Percentiles rank a stretch among this genome's conserved stretches.
These are phyloP conservation scores for Ceratocystis ficicola DNA, from an alignment of 2,329 filamentous ascomycete species.

Conservation along the genomic window DNA sequence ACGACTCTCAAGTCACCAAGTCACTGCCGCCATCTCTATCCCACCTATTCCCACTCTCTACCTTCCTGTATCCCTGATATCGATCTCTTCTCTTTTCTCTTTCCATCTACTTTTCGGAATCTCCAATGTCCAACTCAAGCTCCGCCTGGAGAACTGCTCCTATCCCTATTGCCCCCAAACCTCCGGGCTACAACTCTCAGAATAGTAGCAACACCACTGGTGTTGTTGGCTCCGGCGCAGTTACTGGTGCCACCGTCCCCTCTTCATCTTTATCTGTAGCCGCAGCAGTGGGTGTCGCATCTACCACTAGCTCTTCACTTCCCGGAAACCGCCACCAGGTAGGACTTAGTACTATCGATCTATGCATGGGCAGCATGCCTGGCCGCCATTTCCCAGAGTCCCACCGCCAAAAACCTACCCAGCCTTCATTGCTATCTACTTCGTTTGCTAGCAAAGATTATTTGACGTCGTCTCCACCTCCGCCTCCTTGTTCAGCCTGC, in stretches of 20 bases:
- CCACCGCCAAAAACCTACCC: conserved; percentile 1
- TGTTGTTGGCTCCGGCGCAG: conserved; percentile 30
- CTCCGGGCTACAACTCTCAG: conserved; percentile 30
- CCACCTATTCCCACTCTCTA: too few species aligned
- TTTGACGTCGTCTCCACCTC: conserved; percentile 25
- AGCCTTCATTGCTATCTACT: conserved; percentile 24
- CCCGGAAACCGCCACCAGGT: conserved; percentile 31
- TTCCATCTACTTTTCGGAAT: not conserved
- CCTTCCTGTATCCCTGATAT: not conserved
- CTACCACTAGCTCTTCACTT: conserved; percentile 16
- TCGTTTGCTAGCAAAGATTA: conserved; percentile 36
- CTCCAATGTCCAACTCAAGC: conserved; percentile 41
- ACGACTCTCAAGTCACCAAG: not conserved
- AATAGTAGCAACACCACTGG: not conserved
- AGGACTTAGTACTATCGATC: conserved; percentile 38
- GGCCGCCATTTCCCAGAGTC: conserved; percentile 20
- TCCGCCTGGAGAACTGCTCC: conserved; percentile 49
- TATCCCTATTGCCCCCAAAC: conserved; percentile 54
- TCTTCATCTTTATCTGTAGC: not conserved
- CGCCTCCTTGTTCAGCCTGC: conserved; percentile 57
- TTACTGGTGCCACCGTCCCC: not conserved
- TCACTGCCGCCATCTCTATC: too few species aligned
- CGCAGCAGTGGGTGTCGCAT: not conserved
- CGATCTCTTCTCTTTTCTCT: not conserved
- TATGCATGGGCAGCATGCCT: conserved; percentile 38